Conservation (phyloP, 2,329 filamentous ascomycete genomes). For the Paraphoma sp. region DNA sequence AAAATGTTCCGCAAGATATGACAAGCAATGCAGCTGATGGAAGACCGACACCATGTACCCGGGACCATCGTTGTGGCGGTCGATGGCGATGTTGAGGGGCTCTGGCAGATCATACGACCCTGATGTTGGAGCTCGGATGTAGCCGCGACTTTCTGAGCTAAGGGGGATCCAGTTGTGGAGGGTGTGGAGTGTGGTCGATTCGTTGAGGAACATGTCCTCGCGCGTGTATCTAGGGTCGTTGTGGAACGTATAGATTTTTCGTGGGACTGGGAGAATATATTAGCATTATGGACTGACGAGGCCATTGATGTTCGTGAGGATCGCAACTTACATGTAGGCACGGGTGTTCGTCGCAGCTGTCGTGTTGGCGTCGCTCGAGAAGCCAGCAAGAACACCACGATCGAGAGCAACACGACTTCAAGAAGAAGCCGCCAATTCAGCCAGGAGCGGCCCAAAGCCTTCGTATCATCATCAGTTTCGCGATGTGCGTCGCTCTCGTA, state of each 20-base stretch:
- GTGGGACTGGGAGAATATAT: constrained; percentile 18
- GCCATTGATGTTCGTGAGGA: neutral
- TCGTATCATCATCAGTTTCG: neutral
- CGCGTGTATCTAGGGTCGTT: constrained; percentile 23
- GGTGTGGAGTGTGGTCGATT: constrained; percentile 22
- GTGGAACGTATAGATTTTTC: constrained; percentile 29
- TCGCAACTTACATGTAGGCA: neutral
- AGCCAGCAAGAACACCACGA: neutral
- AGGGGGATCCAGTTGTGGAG: constrained; percentile 33
- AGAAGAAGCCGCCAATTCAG: neutral
- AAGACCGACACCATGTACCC: constrained; percentile 34
- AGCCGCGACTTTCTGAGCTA: constrained; percentile 24
- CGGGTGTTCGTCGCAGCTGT: neutral
- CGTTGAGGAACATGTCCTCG: constrained; percentile 33
- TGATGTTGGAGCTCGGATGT: constrained; percentile 12
- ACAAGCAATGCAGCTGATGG: constrained; percentile 36
- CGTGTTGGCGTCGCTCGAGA: neutral
- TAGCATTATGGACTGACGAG: neutral
- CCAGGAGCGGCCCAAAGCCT: neutral
- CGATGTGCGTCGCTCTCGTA: neutral
- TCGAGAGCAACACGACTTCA: neutral
- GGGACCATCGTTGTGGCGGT: constrained; percentile 23
- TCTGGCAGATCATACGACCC: constrained; percentile 23
- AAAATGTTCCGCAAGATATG: constrained; percentile 28
- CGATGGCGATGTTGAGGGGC: constrained; percentile 23